Evolutionary conservation across 2,329 filamentous ascomycete species (phyloP).

Genomic region (Esteya vermicola): DNA sequence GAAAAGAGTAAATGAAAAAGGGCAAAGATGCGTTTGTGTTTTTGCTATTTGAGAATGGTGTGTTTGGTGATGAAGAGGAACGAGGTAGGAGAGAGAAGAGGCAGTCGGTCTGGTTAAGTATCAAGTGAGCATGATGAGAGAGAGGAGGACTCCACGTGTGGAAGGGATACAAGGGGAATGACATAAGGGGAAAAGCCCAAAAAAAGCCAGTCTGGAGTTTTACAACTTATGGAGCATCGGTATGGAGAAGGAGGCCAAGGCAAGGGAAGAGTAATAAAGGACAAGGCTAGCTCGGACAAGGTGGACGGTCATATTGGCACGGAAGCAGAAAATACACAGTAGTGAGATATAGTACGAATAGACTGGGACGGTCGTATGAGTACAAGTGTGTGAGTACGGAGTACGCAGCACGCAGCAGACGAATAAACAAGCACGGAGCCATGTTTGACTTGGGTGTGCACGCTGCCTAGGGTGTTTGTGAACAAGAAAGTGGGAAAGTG

Average conservation of each 20-base stretch:
- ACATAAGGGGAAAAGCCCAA: not conserved
- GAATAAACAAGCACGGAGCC: constrained; percentile 14
- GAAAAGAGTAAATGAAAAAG: not conserved
- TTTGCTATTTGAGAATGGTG: not conserved
- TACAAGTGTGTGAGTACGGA: constrained; percentile 2
- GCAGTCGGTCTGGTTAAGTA: constrained; percentile 9
- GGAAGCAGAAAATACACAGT: too few species aligned
- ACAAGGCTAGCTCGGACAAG: constrained; percentile 7
- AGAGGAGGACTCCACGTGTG: constrained; percentile 4
- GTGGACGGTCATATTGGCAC: constrained; percentile 15
- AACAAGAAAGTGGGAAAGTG: not conserved
- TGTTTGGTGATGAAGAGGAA: not conserved
- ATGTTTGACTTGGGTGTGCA: constrained; percentile 14
- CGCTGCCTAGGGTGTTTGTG: not conserved
- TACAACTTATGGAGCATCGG: constrained; percentile 1
- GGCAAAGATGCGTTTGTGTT: not conserved
- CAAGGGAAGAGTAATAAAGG: not conserved
- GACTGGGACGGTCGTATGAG: too few species aligned
- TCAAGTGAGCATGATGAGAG: not conserved
- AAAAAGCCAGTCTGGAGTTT: not conserved
- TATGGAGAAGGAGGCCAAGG: not conserved
- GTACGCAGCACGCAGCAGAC: too few species aligned
- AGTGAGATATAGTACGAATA: too few species aligned
- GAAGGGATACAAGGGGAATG: not conserved
- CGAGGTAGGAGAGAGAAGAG: not conserved